Percentiles rank a stretch among this genome's conserved stretches.
Evolutionary conservation across 768 basidiomycete species (phyloP).

Genomic region (Boletellus ananiceps): DNA sequence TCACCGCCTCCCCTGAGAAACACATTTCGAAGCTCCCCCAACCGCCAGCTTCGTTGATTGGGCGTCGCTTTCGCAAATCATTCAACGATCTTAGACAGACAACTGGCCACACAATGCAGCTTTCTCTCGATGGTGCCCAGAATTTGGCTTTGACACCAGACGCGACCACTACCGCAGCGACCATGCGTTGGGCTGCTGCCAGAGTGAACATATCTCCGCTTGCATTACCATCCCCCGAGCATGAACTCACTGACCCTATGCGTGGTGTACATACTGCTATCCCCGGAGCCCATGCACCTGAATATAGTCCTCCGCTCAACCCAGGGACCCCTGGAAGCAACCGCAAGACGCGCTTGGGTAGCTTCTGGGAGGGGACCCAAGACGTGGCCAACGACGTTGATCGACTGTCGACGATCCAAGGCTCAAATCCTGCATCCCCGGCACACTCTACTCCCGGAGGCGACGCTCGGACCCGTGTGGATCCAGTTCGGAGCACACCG

Average conservation of each 20-base stretch:
- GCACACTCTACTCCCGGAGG: constrained; percentile 4
- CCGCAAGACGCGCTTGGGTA: constrained; percentile 55
- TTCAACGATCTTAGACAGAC: constrained; percentile 41
- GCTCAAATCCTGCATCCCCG: constrained; percentile 24
- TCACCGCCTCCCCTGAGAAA: constrained; percentile 26
- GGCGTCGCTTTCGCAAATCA: constrained; percentile 43
- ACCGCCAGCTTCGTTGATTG: constrained; percentile 25
- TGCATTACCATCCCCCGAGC: constrained; percentile 84
- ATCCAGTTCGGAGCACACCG: constrained; percentile 9
- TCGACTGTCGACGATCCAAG: constrained; percentile 21
- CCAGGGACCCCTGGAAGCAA: constrained; percentile 44
- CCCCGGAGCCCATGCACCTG: constrained; percentile 52
- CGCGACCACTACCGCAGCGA: constrained; percentile 65
- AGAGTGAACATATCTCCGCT: constrained; percentile 82
- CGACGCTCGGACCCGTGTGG: constrained; percentile 1
- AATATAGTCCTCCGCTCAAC: constrained; percentile 32
- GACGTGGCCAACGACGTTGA: constrained; percentile 47
- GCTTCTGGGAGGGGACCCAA: constrained; percentile 76
- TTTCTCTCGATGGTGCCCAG: constrained; percentile 28
- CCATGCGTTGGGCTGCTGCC: constrained; percentile 82
- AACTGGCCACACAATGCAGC: constrained; percentile 23
- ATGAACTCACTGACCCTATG: constrained; percentile 89
- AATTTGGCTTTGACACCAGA: constrained; percentile 40
- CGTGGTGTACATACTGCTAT: constrained; percentile 64
- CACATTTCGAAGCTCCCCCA: constrained; percentile 23